Evolutionary conservation across 768 basidiomycete species (phyloP), one percentile per base, ranked within the genome.

Genomic region (Ramaria sp.): DNA sequence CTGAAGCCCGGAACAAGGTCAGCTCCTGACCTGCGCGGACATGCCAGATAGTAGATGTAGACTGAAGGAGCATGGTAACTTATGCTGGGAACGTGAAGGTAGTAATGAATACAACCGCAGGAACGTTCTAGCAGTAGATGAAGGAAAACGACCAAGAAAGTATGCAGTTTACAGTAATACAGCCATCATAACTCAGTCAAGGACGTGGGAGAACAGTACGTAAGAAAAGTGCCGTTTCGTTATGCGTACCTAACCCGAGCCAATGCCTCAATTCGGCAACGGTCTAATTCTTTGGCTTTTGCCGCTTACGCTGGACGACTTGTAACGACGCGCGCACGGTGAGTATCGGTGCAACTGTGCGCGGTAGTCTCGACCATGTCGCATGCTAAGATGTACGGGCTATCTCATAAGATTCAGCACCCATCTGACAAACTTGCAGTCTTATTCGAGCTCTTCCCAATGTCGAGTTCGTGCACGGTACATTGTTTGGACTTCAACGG

Each of bases 361-460:
- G 20, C 20, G 39, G 39, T 41, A 22, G 13, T n/a, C 39, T 8
- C 39, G 25, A 20, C 16, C 18, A 75, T 76, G 73, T 69, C 75
- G 27, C 70, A 63, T 61, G 70, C 76, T 48, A 70, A 70, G 65
- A 71, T 76, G 74, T 77, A 56, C 63, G 76, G 59, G 12, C 54
- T 30, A 47, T 50, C 20, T 51, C 10, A 15, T 32, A 13, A 1
- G 12, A 18, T 32, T 34, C 30, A 41, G 24, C n/a, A 45, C 22
- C 41, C 51, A 41, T 34, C 42, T 32, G 13, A 18, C 36, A 25
- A 22, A 30, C 54, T 36, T 42, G 22, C 59, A 91, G 88, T 65
- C 87, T 82, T 39, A 75, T 92, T 59, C 84, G 87, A 57, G 87
- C 88, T 8, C 89, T 88, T 45, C 88, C 88, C 41, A 89, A 92